Evolutionary conservation across 2,329 filamentous ascomycete genomes (phyloP), one percentile per base, ranked within the genome.

Genomic region (Xylaria sp.): DNA sequence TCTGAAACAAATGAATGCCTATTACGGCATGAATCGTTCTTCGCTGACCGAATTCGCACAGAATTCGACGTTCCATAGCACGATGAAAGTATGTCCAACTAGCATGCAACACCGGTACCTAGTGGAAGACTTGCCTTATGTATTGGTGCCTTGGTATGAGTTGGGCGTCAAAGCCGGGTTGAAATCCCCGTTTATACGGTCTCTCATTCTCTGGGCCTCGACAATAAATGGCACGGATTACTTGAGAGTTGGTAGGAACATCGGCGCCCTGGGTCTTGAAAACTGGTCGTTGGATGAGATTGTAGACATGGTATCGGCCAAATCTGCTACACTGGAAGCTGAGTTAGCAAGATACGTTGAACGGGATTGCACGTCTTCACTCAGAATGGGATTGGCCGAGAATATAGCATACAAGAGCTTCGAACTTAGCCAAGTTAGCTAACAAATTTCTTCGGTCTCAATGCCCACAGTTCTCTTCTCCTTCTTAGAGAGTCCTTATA

Each of bases 131-230:
- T 12, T 72, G 46, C 70, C 70, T 15, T 68, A 69, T 39, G 58
- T 72, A 9, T 59, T 72, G 12, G 71, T 72, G n/a, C 66, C 65
- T 23, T 72, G 71, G 69, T 69, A 69, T 44, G 70, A 71, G 39
- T 44, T 72, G 20, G 69, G 69, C n/a, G 39, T 57, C 1, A 68
- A 70, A 32, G 68, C 68, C 37, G 68, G 70, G n/a, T 60, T 58
- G 50, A 32, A 69, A 13, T 68, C 68, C 1, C 65, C 70, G 4
- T 63, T 70, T 25, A 70, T 72, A 18, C 55, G 61, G 28, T 68
- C 70, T 10, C 58, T 72, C n/a, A 72, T 72, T 25, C 58, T 70
- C 32, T 68, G 58, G 68, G 55, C 65, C n/a, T 65, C 61, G 25
- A 64, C 69, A 56, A 66, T 70, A 57, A 68, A 63, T 13, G 52